Evolutionary conservation across 2,329 filamentous ascomycete genomes (phyloP), one percentile per base, ranked within the genome.

Genomic region (Pyrenophora seminiperda): DNA sequence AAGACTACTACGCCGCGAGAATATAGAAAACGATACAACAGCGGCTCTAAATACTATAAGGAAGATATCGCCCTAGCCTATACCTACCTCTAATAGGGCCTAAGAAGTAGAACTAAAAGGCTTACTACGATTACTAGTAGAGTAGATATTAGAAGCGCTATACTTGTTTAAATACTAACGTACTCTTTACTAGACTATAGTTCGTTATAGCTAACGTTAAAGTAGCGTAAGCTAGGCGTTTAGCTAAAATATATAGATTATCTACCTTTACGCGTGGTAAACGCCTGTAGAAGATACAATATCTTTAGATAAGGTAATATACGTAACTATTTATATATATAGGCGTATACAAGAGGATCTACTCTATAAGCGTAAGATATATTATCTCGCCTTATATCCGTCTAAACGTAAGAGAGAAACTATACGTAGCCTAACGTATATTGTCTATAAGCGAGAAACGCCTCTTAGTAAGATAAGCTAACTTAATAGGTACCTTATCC

Each of bases 281-380:
- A 43, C 41, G 41, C 41, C 41, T 20, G 11, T 24, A n/a, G n/a
- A n/a, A n/a, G 19, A 36, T 11, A 20, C 41, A 18, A 27, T n/a
- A 6, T 2, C 31, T 20, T n/a, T n/a, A n/a, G n/a, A n/a, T n/a
- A n/a, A n/a, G 18, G 31, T 14, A 18, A 43, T 19, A 5, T 20
- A 36, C 20, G 41, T 43, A 31, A 29, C 14, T 31, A 20, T 43
- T 34, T n/a, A 36, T 43, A 31, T 31, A 43, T 43, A 31, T 31
- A 20, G 9, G 41, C 31, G n/a, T 43, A 31, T 18, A 31, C 30
- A 42, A 24, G 31, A 6, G 41, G 4, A 43, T 31, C n/a, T n/a
- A 34, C 41, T 14, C 41, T 6, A 14, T 34, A 24, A 43, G 41
- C 41, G 14, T 13, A 34, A 27, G 36, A 24, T 19, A 34, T 43